Evolutionary conservation across 1,284 basidiomycete genomes (phyloP), one percentile per base, ranked within the genome.

Genomic region (Gymnopus androsaceus): DNA sequence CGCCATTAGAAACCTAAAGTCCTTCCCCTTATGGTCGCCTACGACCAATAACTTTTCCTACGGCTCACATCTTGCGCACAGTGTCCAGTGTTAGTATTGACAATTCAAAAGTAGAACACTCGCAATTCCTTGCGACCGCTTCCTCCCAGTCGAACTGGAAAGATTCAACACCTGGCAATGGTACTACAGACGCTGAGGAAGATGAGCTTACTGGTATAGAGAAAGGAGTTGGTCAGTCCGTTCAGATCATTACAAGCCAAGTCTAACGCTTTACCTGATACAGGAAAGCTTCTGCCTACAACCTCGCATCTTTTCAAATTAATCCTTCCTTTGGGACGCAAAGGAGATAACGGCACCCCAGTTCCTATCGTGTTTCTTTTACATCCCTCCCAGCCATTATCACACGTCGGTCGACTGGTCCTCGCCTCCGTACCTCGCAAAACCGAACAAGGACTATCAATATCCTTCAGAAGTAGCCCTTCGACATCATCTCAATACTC

Each of bases 231-330:
- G 71, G 74, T 73, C 57, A 30, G 51, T 58, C 21, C 36, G 25
- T 14, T 30, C 27, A 37, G 8, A 25, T 30, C 23, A 11, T 37
- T 27, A 27, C 17, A 37, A 14, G 9, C 15, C 6, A 19, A 46
- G 15, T 57, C 49, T 33, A 33, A 45, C 17, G 58, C 49, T 25
- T 17, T 2, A 31, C 9, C 37, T 37, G 7, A 58, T 51, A 51
- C 65, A 81, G 84, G 84, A 14, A 84, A 83, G 68, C 69, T 87
- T 2, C 76, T 78, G 3, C 81, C 84, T 1, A 88, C 85, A 0
- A 77, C 80, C 0, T 83, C 82, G 0, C 85, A 86, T 63, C 67
- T 87, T 12, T 85, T 87, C 75, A 87, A 86, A 64, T 72, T 87
- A 15, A 80, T 87, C 45, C 67, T 87, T 0, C 84, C 85, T 0